phyloP scores from a whole-genome alignment of 805 yeast species.

The Saccharomycopsis synnaedendra region DNA sequence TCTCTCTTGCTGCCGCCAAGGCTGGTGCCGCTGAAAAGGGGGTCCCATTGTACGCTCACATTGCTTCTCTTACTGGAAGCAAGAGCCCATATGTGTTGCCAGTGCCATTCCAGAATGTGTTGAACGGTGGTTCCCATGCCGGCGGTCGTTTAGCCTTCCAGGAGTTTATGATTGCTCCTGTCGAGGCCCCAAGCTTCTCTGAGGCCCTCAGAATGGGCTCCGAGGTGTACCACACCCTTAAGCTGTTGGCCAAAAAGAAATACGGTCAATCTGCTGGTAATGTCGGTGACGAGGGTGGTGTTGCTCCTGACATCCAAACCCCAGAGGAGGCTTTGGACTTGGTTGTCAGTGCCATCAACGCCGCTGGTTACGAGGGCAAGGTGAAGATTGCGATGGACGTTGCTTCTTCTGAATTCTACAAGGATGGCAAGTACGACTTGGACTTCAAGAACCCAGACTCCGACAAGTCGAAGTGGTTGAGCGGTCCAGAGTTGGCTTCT shows the following conservation, averaged over 20 bases:
- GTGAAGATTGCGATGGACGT: slow-evolving; percentile 89
- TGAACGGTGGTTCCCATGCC: slow-evolving; percentile 99
- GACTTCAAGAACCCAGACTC: slow-evolving; percentile 97
- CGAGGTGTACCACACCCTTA: slow-evolving; percentile 96
- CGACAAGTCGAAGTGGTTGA: slow-evolving; percentile 82
- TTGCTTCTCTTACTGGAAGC: slow-evolving; percentile 65
- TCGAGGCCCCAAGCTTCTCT: slow-evolving; percentile 78
- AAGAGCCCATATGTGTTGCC: slow-evolving; percentile 81
- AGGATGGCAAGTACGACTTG: slow-evolving; percentile 93
- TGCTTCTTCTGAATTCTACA: slow-evolving; percentile 96
- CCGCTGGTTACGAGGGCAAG: slow-evolving; percentile 93
- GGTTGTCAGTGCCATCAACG: slow-evolving; percentile 77
- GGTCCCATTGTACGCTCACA: slow-evolving; percentile 88
- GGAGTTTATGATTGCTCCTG: slow-evolving; percentile 99
- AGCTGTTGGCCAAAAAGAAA: slow-evolving; percentile 82
- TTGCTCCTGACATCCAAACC: slow-evolving; percentile 93
- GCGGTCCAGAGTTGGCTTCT: slow-evolving; percentile 79
- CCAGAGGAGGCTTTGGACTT: slow-evolving; percentile 97
- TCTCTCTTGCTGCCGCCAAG: slow-evolving; percentile 91
- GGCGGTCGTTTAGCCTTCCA: slow-evolving; percentile 99
- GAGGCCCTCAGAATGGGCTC: slow-evolving; percentile 96
- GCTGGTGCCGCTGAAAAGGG: slow-evolving; percentile 96
- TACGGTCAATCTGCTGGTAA: slow-evolving; percentile 99
- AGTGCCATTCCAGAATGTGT: slow-evolving; percentile 97
- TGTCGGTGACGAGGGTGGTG: slow-evolving; percentile 99